Evolutionary conservation across 75 land plant genomes (phyloP).

Genomic region (Cunninghamia lanceolata): DNA sequence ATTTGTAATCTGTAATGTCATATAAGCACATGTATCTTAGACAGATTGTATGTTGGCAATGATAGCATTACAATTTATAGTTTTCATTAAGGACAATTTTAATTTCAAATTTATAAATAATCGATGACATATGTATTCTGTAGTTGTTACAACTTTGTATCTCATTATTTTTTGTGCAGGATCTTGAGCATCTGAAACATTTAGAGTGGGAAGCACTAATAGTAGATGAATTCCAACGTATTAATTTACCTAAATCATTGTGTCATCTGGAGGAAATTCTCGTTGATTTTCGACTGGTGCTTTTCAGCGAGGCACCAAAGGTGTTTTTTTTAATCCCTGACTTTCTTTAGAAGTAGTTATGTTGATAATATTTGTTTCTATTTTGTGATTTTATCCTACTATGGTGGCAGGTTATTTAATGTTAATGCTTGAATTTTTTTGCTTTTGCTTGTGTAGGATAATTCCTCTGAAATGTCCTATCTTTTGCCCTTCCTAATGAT

Average conservation of each 20-base stretch:
- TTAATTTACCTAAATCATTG: slow-evolving; percentile 31
- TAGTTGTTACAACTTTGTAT: neutral
- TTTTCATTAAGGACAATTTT: neutral
- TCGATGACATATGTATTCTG: neutral
- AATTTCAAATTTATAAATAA: neutral
- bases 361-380: neutral
- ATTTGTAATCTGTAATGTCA: neutral
- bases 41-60: neutral
- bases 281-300: slow-evolving; percentile 47
- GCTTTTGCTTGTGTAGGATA: slow-evolving; percentile 35
- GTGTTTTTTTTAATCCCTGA: slow-evolving; percentile 13
- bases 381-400: neutral
- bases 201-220: slow-evolving; percentile 67
- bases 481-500: slow-evolving; percentile 36
- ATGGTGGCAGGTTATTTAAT: slow-evolving; percentile 41
- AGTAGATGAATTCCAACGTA: slow-evolving; percentile 60
- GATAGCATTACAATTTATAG: neutral
- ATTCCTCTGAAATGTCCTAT: slow-evolving; percentile 28
- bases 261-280: slow-evolving; percentile 31
- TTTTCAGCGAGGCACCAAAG: slow-evolving; percentile 59
- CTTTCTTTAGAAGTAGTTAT: neutral
- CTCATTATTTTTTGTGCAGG: slow-evolving; percentile 32
- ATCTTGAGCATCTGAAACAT: slow-evolving; percentile 35
- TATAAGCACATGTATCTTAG: neutral
- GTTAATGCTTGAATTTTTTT: neutral